Evolutionary conservation across 768 basidiomycete species (phyloP).

Genomic region (Pleurotus ostreatus): DNA sequence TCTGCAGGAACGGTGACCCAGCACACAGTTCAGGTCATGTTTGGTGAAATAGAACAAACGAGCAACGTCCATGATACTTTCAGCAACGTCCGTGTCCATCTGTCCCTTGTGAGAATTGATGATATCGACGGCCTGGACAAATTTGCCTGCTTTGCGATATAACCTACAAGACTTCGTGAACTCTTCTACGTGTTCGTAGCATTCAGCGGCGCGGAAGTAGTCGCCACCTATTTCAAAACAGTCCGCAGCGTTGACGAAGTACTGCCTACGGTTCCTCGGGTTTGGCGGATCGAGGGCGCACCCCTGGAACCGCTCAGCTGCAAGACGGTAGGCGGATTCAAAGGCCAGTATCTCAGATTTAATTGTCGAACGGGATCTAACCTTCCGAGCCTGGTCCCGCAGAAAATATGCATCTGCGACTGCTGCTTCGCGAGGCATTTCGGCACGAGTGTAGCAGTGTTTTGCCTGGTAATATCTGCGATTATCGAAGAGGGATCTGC

Average conservation of each 20-base stretch:
- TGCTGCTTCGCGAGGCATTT: constrained; percentile 32
- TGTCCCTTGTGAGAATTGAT: constrained; percentile 28
- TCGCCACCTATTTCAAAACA: constrained; percentile 41
- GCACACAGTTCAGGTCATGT: constrained; percentile 30
- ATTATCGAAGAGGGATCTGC: constrained; percentile 31
- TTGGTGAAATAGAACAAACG: constrained; percentile 41
- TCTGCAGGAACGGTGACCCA: background rate
- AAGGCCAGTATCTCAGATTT: constrained; percentile 17
- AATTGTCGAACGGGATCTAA: constrained; percentile 18
- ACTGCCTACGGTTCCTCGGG: constrained; percentile 25
- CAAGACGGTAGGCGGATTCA: constrained; percentile 32
- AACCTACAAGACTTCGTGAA: constrained; percentile 39
- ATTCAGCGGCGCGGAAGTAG: constrained; percentile 37
- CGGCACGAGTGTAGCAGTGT: constrained; percentile 50
- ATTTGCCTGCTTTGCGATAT: constrained; percentile 46
- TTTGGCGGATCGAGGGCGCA: constrained; percentile 31
- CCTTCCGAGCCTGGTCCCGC: constrained; percentile 44
- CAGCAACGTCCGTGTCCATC: constrained; percentile 27
- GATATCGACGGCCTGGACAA: constrained; percentile 50
- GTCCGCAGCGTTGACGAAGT: constrained; percentile 39
- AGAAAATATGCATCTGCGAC: constrained; percentile 52
- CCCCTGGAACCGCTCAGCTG: constrained; percentile 45
- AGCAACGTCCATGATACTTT: constrained; percentile 38
- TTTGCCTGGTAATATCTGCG: constrained; percentile 49
- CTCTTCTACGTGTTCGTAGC: constrained; percentile 36